Evolutionary conservation across 768 basidiomycete species (phyloP).

Genomic region (Termitomyces sp.): DNA sequence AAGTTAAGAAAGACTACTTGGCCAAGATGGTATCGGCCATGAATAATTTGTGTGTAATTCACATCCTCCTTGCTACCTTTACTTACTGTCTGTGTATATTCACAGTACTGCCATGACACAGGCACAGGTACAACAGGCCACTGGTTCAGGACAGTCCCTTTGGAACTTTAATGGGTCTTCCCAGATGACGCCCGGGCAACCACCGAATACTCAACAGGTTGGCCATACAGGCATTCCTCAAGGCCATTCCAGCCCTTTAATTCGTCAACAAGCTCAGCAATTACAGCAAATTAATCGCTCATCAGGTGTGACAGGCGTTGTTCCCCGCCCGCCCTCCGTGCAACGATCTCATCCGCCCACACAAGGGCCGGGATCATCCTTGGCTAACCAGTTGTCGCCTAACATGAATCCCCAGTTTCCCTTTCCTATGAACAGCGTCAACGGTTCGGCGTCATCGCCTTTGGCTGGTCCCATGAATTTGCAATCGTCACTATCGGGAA

Average conservation of each 20-base stretch:
- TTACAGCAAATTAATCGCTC: slow-evolving; percentile 20
- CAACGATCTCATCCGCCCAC: slow-evolving; percentile 29
- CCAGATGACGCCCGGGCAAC: slow-evolving; percentile 3
- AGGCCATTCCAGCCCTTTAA: slow-evolving; percentile 23
- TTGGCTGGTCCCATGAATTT: slow-evolving; percentile 1
- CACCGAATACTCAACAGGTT: slow-evolving; percentile 7
- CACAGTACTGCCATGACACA: slow-evolving; percentile 11
- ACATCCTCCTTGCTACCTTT: not conserved
- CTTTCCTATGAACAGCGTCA: slow-evolving; percentile 8
- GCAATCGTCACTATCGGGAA: slow-evolving; percentile 7
- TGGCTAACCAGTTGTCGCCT: slow-evolving; percentile 27
- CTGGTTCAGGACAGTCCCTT: slow-evolving; percentile 10
- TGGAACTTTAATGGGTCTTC: slow-evolving; percentile 12
- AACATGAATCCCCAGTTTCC: slow-evolving; percentile 23
- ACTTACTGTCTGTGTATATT: not conserved
- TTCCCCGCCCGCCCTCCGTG: slow-evolving; percentile 30
- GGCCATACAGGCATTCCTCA: slow-evolving; percentile 7
- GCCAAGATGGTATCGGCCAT: slow-evolving; percentile 27
- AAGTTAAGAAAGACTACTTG: slow-evolving; percentile 32
- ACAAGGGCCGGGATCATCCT: slow-evolving; percentile 13
- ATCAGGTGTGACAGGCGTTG: slow-evolving; percentile 19
- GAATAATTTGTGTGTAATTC: slow-evolving; percentile 29
- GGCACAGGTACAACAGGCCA: slow-evolving; percentile 15
- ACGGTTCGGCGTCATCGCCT: slow-evolving; percentile 9
- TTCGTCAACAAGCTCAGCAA: slow-evolving; percentile 22